These are phyloP conservation scores for Collariella sp. DNA, from an alignment of 495 filamentous ascomycete species.

Conservation along the genomic window DNA sequence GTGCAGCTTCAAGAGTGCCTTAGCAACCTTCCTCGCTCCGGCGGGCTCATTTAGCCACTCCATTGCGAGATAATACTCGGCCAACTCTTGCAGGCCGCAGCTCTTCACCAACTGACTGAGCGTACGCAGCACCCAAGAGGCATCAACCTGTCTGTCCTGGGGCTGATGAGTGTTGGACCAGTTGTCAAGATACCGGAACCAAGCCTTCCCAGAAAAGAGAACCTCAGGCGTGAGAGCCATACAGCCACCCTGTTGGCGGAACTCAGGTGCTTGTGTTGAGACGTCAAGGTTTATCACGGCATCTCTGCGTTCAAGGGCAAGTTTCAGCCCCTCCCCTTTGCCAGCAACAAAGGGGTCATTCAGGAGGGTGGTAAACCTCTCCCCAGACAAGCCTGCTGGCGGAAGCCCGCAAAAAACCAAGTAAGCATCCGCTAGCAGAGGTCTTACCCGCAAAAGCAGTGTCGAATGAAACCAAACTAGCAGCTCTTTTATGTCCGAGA, in stretches of 20 bases:
- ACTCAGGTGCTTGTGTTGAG: constrained; percentile 25
- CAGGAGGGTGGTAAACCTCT: constrained; percentile 8
- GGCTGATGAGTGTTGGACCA: constrained; percentile 4
- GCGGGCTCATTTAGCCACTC: constrained; percentile 49
- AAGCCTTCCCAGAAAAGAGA: constrained; percentile 28
- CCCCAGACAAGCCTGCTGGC: constrained; percentile 25
- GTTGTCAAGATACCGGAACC: constrained; percentile 33
- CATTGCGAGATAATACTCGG: constrained; percentile 65
- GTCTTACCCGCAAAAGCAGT: constrained; percentile 26
- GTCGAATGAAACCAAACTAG: constrained; percentile 45
- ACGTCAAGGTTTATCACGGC: constrained; percentile 4
- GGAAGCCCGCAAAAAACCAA: constrained; percentile 63
- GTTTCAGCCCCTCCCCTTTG: constrained; percentile 8
- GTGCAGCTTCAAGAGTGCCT: constrained; percentile 58
- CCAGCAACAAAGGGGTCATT: constrained; percentile 33
- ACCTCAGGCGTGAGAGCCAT: constrained; percentile 29
- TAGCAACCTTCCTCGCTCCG: constrained; percentile 62
- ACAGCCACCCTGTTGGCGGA: constrained; percentile 26
- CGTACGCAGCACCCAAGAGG: constrained; percentile 43
- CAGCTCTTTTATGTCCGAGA: constrained; percentile 61
- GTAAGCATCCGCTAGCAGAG: constrained; percentile 54
- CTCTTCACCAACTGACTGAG: constrained; percentile 48
- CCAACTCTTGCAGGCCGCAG: constrained; percentile 44
- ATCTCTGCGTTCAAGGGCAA: not conserved
- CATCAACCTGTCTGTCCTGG: constrained; percentile 23